Evolutionary conservation across 768 basidiomycete species (phyloP), one percentile per base, ranked within the genome.

Genomic region (Macrolepiota albuminosa): DNA sequence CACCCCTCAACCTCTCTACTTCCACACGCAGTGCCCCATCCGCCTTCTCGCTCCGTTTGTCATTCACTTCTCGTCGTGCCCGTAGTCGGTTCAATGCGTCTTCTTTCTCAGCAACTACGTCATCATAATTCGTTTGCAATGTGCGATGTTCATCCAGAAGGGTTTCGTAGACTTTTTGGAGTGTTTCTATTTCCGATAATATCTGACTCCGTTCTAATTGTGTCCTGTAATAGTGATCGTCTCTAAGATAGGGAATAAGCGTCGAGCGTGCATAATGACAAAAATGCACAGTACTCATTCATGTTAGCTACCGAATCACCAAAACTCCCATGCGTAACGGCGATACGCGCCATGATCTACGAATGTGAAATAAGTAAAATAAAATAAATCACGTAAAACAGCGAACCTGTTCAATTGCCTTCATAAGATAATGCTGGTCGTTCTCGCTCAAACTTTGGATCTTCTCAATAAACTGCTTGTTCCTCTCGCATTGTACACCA

Each of bases 341-440:
- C 78, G 63, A 91, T 86, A 69, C 87, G 91, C 18, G 80, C 78
- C 88, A 93, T 93, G 52, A 91, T 83, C 91, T 93, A 64, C 9
- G 26, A 16, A 54, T 18, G 10, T 36, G 18, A 14, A n/a, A 8
- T 65, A 10, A 61, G 42, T 39, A 34, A 37, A 6, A 34, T 39
- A 16, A 18, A 52, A 24, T 43, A 54, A 11, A 48, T 47, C n/a
- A 16, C 5, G 18, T 16, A 36, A 4, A 56, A 43, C 36, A 40
- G 71, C 81, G 56, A 60, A 92, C 94, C 80, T 92, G 89, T 72
- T 97, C 95, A 60, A 97, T 96, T 43, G 92, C 90, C 72, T 84
- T 88, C 95, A 97, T 98, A 56, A 97, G 76, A 68, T 85, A 80
- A 70, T 93, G 91, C 74, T 97, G 95, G 68, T 94, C 87, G 18